A percentile compares a stretch with the other conserved stretches of the same genome.
phyloP scores from a whole-genome alignment of 768 basidiomycete genomes.

The Boletus sensibilis region DNA sequence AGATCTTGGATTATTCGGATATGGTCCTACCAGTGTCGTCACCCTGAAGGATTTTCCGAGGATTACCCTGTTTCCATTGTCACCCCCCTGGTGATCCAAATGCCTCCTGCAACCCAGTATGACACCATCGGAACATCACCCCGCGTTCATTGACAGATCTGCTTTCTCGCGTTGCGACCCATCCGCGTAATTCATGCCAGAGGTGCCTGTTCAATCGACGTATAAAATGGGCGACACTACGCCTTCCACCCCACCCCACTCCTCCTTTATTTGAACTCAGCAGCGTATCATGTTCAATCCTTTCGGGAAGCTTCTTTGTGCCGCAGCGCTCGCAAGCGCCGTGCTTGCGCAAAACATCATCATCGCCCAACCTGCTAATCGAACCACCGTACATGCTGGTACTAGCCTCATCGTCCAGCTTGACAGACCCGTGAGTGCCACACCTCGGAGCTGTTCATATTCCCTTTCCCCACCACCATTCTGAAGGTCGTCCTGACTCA shows the following conservation, averaged over 20 bases:
- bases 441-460: not conserved
- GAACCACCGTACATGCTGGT: constrained; percentile 34
- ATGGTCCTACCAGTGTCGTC: not conserved
- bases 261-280: no score
- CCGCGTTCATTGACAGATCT: not conserved
- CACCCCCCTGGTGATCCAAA: not conserved
- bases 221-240: constrained; percentile 3
- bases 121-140: not conserved
- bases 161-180: not conserved
- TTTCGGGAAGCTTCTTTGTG: constrained; percentile 9
- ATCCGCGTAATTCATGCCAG: not conserved
- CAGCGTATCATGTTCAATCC: constrained; percentile 5
- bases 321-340: constrained; percentile 5
- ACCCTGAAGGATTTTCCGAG: not conserved
- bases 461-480: not conserved
- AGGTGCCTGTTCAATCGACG: not conserved
- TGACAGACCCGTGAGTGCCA: constrained; percentile 39
- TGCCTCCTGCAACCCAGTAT: not conserved
- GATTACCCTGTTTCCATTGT: not conserved
- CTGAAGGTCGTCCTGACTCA: not conserved
- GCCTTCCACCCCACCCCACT: not conserved
- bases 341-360: constrained; percentile 40
- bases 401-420: constrained; percentile 37
- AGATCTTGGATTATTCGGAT: not conserved
- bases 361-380: constrained; percentile 38